Conservation (phyloP, 441 rosid genomes). For the Croton laevigatus region DNA sequence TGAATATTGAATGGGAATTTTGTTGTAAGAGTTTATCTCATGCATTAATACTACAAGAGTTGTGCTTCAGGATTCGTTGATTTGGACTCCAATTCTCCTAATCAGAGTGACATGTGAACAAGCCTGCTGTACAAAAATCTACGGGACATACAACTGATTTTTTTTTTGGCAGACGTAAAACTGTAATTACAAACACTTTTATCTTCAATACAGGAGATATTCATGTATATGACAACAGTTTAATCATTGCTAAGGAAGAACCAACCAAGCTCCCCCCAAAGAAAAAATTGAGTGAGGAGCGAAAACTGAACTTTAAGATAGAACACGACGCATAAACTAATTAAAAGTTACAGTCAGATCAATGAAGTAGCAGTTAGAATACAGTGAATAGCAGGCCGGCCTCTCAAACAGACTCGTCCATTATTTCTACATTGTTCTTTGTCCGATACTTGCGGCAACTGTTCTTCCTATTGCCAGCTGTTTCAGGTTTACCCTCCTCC, state of each 20-base stretch:
- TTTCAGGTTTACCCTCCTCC: constrained; percentile 79
- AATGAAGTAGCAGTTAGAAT: not conserved
- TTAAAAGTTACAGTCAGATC: not conserved
- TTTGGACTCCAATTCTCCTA: too few species aligned
- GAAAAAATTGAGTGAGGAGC: too few species aligned
- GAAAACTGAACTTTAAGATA: not conserved
- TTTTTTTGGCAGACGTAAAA: too few species aligned
- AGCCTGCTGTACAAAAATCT: too few species aligned
- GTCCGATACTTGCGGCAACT: constrained; percentile 53
- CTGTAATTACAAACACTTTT: too few species aligned
- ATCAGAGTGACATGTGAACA: too few species aligned
- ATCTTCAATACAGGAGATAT: too few species aligned
- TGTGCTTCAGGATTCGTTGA: too few species aligned
- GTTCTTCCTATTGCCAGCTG: constrained; percentile 20
- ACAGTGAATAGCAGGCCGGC: not conserved
- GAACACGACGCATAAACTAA: not conserved
- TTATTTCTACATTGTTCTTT: constrained; percentile 37
- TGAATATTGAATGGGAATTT: too few species aligned
- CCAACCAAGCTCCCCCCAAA: not conserved
- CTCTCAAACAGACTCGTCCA: constrained; percentile 30
- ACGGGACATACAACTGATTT: too few species aligned
- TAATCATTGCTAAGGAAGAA: not conserved
- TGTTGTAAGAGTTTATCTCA: too few species aligned
- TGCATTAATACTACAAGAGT: too few species aligned
- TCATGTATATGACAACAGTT: not conserved